Base-by-base conservation (phyloP, 257 asterid genomes). In the Nicotiana noctiflora region DNA sequence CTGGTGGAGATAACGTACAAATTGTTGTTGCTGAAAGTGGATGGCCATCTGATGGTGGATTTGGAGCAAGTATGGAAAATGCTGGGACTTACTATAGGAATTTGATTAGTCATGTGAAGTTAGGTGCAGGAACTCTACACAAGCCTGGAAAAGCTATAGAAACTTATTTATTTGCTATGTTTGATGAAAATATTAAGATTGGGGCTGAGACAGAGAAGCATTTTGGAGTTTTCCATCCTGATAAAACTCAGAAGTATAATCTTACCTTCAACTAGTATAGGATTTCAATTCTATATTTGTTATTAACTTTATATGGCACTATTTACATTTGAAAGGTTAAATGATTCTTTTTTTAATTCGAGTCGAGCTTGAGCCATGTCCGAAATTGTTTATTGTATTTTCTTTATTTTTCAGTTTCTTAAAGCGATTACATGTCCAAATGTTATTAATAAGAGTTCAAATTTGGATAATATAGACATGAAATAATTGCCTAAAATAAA, bases 141-240 rank as follows among this genome's bases (percentile, higher is more conserved):
- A 84, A 57, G 86, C 84, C 81, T 8, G 89, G 81, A 44, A 81
- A 31, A 11, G 62, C 46, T 25, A 79, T 88, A 1, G 89, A 88
- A 52, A 87, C 96, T 10, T 88, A 90, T 82, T 19, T 91, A 52
- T 89, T 89, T 79, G 89, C 89, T 29, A 82, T 90, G 87, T 91
- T 88, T 79, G 93, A 90, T 68, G 93, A 90, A 81, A 90, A 91
- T 49, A 5, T 65, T 23, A 90, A 91, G 84, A 10, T 17, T 0
- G 87, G 88, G 17, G 83, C 37, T 0, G 13, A 23, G 5, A 81
- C 65, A 7, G 92, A 91, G 80, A 85, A 68, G 37, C 89, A 91
- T 82, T 91, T 88, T 46, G 92, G 91, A 8, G 66, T 91, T 17
- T 91, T 90, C 25, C 3, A 2, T 13, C 91, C 93, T 0, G 8